Conservation (phyloP, 2,329 filamentous ascomycete species). For the Sclerotinia spermophila region DNA sequence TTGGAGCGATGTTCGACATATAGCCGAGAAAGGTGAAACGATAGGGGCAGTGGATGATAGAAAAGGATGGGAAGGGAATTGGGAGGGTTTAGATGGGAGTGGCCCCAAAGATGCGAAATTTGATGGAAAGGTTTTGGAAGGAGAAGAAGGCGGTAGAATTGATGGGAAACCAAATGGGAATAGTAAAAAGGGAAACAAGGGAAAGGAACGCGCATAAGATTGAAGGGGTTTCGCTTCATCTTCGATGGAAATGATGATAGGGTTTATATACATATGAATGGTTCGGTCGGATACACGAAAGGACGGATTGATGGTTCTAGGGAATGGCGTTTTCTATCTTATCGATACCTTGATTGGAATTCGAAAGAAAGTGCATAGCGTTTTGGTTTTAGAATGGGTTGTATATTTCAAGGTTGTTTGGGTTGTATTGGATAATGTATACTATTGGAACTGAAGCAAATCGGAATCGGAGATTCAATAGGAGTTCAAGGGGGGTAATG, state of each 20-base stretch:
- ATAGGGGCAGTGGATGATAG: conserved; percentile 33
- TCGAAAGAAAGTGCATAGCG: background rate
- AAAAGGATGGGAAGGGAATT: conserved; percentile 34
- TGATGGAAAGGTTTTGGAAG: conserved; percentile 25
- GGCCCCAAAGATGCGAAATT: conserved; percentile 34
- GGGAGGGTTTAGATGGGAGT: conserved; percentile 34
- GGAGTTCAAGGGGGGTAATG: background rate
- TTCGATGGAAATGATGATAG: background rate
- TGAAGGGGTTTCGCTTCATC: background rate
- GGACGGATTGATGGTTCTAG: background rate
- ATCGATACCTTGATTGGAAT: background rate
- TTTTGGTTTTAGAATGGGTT: background rate
- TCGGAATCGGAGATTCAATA: background rate
- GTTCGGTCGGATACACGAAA: background rate
- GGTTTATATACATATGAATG: background rate
- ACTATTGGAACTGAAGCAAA: background rate
- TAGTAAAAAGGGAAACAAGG: background rate
- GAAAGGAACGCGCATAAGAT: background rate
- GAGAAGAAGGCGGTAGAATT: conserved; percentile 24
- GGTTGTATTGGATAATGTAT: background rate
- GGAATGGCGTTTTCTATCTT: background rate
- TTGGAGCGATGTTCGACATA: conserved; percentile 78
- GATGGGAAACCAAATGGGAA: conserved; percentile 3
- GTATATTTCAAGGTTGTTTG: background rate
- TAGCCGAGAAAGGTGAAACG: conserved; percentile 50